phyloP scores from a whole-genome alignment of 1,284 basidiomycete genomes.

The Coniferiporia sulphurascens region DNA sequence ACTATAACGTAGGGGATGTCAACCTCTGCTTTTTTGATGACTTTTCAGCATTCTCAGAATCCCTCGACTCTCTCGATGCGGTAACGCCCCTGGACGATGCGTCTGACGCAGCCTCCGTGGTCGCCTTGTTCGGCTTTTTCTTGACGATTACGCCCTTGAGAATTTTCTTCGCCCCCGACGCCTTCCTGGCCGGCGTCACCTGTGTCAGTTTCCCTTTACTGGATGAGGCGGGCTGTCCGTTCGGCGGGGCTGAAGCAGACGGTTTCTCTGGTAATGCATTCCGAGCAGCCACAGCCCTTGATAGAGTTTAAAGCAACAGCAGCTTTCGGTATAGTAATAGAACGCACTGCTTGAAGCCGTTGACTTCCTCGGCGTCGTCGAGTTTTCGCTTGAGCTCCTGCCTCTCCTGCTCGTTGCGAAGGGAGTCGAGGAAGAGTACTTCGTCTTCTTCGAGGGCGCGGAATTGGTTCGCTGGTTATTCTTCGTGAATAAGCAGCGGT shows the following conservation, averaged over 20 bases:
- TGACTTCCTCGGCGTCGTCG: constrained; percentile 77
- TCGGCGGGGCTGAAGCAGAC: constrained; percentile 32
- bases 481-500: constrained; percentile 16
- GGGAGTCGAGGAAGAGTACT: constrained; percentile 81
- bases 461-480: constrained; percentile 75
- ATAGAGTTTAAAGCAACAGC: constrained; percentile 11
- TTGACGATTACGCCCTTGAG: constrained; percentile 78
- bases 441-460: constrained; percentile 89
- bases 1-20: constrained; percentile 2
- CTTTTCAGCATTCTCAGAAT: constrained; percentile 51
- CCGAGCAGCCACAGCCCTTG: constrained; percentile 71
- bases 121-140: constrained; percentile 45
- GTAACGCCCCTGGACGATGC: not conserved
- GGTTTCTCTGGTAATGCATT: constrained; percentile 49
- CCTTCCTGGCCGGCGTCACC: constrained; percentile 42
- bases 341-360: constrained; percentile 71
- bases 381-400: constrained; percentile 71
- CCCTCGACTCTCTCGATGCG: constrained; percentile 24
- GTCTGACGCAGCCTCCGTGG: constrained; percentile 21
- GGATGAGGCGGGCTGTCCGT: constrained; percentile 19
- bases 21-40: constrained; percentile 27
- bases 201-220: constrained; percentile 25
- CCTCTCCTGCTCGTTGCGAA: constrained; percentile 69
- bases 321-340: not conserved
- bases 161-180: constrained; percentile 39